A percentile compares a stretch with the other conserved stretches of the same genome.
Evolutionary conservation across 257 asterid species (phyloP).

Genomic region (Forsythia suspensa): DNA sequence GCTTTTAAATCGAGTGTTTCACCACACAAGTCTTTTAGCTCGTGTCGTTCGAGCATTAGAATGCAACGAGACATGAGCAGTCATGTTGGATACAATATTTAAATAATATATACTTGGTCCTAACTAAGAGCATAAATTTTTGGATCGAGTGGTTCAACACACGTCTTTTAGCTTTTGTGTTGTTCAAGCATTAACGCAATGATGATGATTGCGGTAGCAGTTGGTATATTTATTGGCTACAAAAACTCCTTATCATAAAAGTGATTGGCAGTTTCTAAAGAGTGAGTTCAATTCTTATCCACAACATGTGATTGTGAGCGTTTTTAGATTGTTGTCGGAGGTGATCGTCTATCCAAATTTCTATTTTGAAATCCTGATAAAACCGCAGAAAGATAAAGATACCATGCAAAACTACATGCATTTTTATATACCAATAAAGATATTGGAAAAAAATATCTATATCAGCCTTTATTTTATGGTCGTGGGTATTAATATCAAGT

Average conservation of each 20-base stretch:
- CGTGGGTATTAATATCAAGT: too few species aligned
- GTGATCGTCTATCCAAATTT: background rate
- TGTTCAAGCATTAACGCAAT: too few species aligned
- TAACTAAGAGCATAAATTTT: too few species aligned
- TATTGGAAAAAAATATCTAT: too few species aligned
- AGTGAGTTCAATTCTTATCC: background rate
- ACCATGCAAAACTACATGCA: background rate
- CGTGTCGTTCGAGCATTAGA: too few species aligned
- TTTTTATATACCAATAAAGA: too few species aligned
- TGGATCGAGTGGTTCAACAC: too few species aligned
- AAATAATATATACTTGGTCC: too few species aligned
- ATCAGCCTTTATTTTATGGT: background rate
- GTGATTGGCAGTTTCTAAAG: background rate
- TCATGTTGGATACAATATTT: too few species aligned
- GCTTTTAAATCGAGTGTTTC: too few species aligned
- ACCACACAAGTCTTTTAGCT: too few species aligned
- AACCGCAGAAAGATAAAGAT: background rate
- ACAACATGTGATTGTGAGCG: background rate
- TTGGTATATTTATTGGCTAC: background rate
- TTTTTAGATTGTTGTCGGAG: background rate
- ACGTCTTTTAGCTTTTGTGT: background rate
- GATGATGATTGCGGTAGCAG: background rate
- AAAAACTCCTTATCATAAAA: background rate
- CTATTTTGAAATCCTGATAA: background rate
- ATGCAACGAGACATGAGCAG: too few species aligned